Conservation (phyloP, 2,329 filamentous ascomycete genomes). For the Eurotiales sp. region DNA sequence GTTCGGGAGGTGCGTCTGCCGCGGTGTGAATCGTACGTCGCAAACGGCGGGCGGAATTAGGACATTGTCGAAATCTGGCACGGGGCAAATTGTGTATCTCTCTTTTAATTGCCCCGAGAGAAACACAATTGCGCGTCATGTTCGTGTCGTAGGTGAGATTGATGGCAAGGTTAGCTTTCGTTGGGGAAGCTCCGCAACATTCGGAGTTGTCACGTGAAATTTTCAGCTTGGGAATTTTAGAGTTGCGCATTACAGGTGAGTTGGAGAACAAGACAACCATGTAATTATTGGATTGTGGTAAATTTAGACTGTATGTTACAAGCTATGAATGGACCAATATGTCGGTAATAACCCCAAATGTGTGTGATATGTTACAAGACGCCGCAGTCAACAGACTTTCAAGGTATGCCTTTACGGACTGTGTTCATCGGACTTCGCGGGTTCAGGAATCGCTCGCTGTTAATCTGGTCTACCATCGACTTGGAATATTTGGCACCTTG, state of each 20-base stretch:
- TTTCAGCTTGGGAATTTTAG: not conserved
- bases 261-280: not conserved
- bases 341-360: constrained; percentile 1
- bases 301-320: not conserved
- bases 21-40: constrained; percentile 9
- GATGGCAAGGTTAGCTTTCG: not conserved
- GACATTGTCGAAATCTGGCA: not conserved
- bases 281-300: not conserved
- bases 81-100: not conserved
- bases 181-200: constrained; percentile 2
- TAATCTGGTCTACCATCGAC: constrained; percentile 32
- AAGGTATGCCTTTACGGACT: constrained; percentile 28
- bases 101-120: not conserved
- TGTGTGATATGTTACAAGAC: constrained; percentile 10
- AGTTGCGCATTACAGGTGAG: not conserved
- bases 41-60: not conserved
- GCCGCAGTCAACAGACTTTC: constrained; percentile 7
- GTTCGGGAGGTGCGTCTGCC: constrained; percentile 11
- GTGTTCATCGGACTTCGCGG: constrained; percentile 33
- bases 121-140: constrained; percentile 2
- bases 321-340: not conserved
- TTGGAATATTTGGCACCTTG: constrained; percentile 25
- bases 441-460: constrained; percentile 34
- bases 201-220: constrained; percentile 8
- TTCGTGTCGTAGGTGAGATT: not conserved